A percentile compares a stretch with the other conserved stretches of the same genome.
These are phyloP conservation scores for Ophiocordyceps camponoti-floridani DNA, from an alignment of 2,329 filamentous ascomycete genomes.

Conservation along the genomic window DNA sequence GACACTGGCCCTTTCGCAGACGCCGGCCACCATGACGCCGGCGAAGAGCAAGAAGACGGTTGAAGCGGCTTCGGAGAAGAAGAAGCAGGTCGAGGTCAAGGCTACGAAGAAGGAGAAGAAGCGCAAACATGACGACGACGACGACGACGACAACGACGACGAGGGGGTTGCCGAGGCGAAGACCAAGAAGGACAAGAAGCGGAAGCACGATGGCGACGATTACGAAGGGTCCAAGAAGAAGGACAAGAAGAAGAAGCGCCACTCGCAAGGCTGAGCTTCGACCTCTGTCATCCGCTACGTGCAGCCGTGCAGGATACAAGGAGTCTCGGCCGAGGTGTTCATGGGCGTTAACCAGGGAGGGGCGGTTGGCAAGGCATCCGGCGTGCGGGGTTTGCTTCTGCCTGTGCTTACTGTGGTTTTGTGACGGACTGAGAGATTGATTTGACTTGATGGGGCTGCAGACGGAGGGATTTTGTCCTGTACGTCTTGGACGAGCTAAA, in stretches of 20 bases:
- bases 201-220: conserved; percentile 48
- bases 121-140: conserved; percentile 51
- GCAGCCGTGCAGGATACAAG: conserved; percentile 1
- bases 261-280: conserved; percentile 9
- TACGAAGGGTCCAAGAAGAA: conserved; percentile 41
- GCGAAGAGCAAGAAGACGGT: conserved; percentile 28
- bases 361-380: conserved; percentile 8
- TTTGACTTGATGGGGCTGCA: not conserved
- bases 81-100: conserved; percentile 39
- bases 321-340: conserved; percentile 7
- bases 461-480: no score
- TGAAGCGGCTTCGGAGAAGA: conserved; percentile 35
- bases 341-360: conserved; percentile 16
- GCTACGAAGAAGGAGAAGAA: conserved; percentile 48
- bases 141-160: conserved; percentile 51
- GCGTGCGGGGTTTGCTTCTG: conserved; percentile 12
- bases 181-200: conserved; percentile 49
- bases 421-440: not conserved
- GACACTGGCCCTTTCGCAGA: conserved; percentile 1
- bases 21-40: conserved; percentile 12
- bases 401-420: conserved; percentile 1
- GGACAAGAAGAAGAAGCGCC: conserved; percentile 31
- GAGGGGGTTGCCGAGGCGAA: conserved; percentile 38
- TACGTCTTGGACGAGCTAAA: no score
- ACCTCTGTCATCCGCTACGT: not conserved